Evolutionary conservation across 1,139 yeast genomes (phyloP).

Genomic region (Debaryomyces psychrophilus): DNA sequence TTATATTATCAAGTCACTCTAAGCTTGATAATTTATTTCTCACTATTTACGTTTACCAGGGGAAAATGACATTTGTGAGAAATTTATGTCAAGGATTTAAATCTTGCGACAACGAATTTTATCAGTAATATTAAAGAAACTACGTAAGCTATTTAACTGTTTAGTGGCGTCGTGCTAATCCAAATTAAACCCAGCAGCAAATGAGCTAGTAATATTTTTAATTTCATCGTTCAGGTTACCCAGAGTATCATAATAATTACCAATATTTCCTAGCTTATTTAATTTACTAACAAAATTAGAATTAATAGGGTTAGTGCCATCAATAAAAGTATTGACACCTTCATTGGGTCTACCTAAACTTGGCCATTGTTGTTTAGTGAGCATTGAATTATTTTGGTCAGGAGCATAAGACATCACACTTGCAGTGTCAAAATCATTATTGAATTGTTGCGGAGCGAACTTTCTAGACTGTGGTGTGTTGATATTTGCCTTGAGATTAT

Average conservation of each 20-base stretch:
- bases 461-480: conserved; percentile 10
- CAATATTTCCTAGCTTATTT: conserved; percentile 27
- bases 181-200: conserved; percentile 45
- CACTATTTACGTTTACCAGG: conserved; percentile 4
- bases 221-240: conserved; percentile 50
- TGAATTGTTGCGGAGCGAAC: conserved; percentile 13
- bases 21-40: background rate
- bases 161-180: background rate
- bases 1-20: background rate
- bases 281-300: conserved; percentile 49
- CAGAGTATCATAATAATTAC: conserved; percentile 22
- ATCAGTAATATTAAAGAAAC: background rate
- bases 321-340: conserved; percentile 18
- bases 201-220: conserved; percentile 47
- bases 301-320: conserved; percentile 30
- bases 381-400: conserved; percentile 20
- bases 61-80: conserved; percentile 3
- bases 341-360: conserved; percentile 25
- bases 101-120: background rate
- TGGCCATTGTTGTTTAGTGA: conserved; percentile 40
- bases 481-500: conserved; percentile 15
- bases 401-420: conserved; percentile 51
- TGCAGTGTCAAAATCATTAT: conserved; percentile 47
- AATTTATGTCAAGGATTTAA: conserved; percentile 2
- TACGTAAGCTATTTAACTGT: background rate